Evolutionary conservation across 139 green algal species (phyloP).

Genomic region (Chlorella sorokiniana): DNA sequence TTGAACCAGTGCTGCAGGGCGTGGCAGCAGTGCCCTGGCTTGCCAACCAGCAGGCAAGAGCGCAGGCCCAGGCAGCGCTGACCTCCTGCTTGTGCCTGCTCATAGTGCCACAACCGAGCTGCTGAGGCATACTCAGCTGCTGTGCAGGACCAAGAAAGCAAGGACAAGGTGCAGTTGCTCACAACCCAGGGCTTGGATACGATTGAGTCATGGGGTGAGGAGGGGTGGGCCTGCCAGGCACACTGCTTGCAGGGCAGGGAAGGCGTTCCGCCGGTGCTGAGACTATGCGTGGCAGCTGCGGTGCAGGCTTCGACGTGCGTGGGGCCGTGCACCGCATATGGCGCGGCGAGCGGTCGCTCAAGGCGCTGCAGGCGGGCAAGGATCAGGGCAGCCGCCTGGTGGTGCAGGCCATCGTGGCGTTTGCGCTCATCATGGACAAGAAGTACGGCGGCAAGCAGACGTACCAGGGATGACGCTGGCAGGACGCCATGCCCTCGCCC

Average conservation of each 20-base stretch:
- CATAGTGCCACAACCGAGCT: no score
- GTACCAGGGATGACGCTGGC: background rate
- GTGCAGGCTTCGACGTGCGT: slow-evolving; percentile 29
- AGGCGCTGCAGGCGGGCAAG: background rate
- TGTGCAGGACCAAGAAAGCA: background rate
- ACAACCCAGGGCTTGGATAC: background rate
- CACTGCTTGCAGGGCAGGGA: background rate
- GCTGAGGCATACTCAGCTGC: no score
- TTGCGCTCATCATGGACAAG: slow-evolving; percentile 9
- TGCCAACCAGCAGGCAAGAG: background rate
- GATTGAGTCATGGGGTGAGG: background rate
- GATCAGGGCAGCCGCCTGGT: slow-evolving; percentile 11
- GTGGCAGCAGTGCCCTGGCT: slow-evolving; percentile 37
- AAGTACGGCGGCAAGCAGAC: slow-evolving; percentile 4
- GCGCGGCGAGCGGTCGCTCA: background rate
- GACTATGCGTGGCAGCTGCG: background rate
- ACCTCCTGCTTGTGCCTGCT: background rate
- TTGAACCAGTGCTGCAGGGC: slow-evolving; percentile 29
- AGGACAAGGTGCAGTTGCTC: background rate
- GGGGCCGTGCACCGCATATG: slow-evolving; percentile 17
- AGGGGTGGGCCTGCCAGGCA: background rate
- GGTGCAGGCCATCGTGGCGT: slow-evolving; percentile 5
- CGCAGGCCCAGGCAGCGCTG: background rate
- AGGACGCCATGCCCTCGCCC: no score
- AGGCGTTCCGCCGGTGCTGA: background rate